These are phyloP conservation scores for Aeminium ludgeri DNA, from an alignment of 495 filamentous ascomycete genomes.

Conservation along the genomic window DNA sequence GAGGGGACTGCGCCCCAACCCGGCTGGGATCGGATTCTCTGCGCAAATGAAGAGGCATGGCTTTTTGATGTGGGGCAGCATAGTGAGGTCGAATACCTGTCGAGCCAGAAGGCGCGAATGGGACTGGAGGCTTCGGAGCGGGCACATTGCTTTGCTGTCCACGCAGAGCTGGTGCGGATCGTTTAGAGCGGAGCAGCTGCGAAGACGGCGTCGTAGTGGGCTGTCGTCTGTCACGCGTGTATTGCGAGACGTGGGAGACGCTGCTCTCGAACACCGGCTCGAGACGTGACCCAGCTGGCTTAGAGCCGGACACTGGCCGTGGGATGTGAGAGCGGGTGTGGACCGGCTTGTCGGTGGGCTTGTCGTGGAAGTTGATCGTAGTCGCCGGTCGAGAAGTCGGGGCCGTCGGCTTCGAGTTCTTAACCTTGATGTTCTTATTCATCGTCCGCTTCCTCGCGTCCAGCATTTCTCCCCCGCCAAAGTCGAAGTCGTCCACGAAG, in stretches of 20 bases:
- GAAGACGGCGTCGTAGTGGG: conserved; percentile 47
- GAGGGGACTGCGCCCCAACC: conserved; percentile 29
- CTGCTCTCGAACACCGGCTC: conserved; percentile 90
- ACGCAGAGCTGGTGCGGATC: conserved; percentile 72
- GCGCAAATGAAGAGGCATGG: conserved; percentile 39
- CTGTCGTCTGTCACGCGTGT: conserved; percentile 54
- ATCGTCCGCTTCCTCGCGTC: conserved; percentile 60
- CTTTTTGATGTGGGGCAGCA: conserved; percentile 16
- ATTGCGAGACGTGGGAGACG: conserved; percentile 47
- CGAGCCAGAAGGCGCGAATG: conserved; percentile 70
- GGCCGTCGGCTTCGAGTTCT: conserved; percentile 33
- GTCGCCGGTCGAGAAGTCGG: conserved; percentile 50
- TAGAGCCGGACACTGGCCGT: conserved; percentile 42
- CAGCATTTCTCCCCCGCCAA: conserved; percentile 69
- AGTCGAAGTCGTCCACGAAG: conserved; percentile 72
- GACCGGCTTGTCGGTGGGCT: conserved; percentile 24
- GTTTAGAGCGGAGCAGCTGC: conserved; percentile 65
- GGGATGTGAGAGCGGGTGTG: conserved; percentile 29
- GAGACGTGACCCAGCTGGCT: conserved; percentile 50
- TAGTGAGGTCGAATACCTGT: conserved; percentile 64
- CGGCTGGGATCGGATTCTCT: conserved; percentile 47
- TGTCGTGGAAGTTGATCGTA: conserved; percentile 80
- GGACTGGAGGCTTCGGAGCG: conserved; percentile 31
- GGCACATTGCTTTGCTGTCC: conserved; percentile 13
- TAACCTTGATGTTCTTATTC: conserved; percentile 89